Evolutionary conservation across 2,329 filamentous ascomycete species (phyloP), one percentile per base, ranked within the genome.

Genomic region (Cladobotryum protrusum): DNA sequence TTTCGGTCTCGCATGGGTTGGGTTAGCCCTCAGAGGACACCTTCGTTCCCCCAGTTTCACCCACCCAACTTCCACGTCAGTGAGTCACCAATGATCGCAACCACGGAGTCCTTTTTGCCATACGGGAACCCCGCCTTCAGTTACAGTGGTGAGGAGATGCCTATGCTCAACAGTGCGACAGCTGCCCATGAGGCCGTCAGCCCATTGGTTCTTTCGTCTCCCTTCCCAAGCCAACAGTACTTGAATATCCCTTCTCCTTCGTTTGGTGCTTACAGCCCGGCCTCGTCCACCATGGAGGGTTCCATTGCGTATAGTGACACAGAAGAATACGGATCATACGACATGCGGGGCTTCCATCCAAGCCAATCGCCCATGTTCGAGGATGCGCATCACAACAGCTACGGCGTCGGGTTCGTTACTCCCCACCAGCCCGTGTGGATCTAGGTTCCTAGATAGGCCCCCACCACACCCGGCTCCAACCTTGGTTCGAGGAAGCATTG

Each of bases 1-100:
- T 89, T 90, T 67, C 82, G 84, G 58, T 74, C 72, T 34, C 79
- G 83, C 56, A 83, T 88, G 73, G 82, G 85, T 43, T 87, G 82
- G 82, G 65, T 74, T 41, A 76, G 81, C 53, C 81, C 81, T 11
- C 71, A 74, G 54, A 72, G 78, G 55, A 81, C 81, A 40, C 75
- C 72, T 5, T 81, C 80, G 9, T 83, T 83, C 65, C 79, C 81
- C 20, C 77, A 78, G 61, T 83, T 83, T 63, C 67, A 77, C 56
- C 72, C 73, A 43, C 76, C 76, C 58, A 77, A 76, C 63, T 82
- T 80, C 60, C 73, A 72, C 55, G 67, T 75, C 60, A 64, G 65
- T 43, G 73, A 74, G 37, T 62, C 71, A 24, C 64, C 69, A 29
- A 66, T 77, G 56, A 64, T 72, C 39, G 58, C 70, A 1, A 63